Evolutionary conservation across 2,329 filamentous ascomycete genomes (phyloP).

Genomic region (Claviceps sp.): DNA sequence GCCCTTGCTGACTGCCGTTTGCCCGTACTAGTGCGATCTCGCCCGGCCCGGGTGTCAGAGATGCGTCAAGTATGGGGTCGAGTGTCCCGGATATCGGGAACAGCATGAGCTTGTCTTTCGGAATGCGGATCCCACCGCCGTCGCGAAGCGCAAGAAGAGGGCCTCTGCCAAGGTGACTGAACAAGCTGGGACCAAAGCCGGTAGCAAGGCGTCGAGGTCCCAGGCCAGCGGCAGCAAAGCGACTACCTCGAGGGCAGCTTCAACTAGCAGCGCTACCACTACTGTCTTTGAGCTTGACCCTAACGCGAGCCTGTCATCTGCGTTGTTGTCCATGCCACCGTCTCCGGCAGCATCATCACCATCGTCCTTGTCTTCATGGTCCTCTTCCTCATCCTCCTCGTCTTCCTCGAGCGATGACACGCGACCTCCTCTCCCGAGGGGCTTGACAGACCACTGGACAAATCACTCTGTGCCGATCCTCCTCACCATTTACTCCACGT

Average conservation of each 20-base stretch:
- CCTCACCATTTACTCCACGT: slow-evolving; percentile 22
- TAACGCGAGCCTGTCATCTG: background rate
- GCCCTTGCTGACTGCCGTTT: too few relatives aligned
- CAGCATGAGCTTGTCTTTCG: slow-evolving; percentile 27
- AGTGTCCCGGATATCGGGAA: slow-evolving; percentile 26
- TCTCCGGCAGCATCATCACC: background rate
- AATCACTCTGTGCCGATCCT: slow-evolving; percentile 25
- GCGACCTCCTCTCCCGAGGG: slow-evolving; percentile 8
- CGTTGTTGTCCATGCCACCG: background rate
- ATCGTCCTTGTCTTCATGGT: background rate
- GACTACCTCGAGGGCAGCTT: background rate
- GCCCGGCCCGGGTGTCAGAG: slow-evolving; percentile 24
- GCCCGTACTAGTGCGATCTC: slow-evolving; percentile 22
- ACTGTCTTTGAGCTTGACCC: slow-evolving; percentile 5
- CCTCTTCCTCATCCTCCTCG: background rate
- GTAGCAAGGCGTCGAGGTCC: background rate
- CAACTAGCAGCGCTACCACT: slow-evolving; percentile 1
- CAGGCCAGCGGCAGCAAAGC: background rate
- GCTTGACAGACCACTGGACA: slow-evolving; percentile 24
- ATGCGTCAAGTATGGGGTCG: slow-evolving; percentile 26
- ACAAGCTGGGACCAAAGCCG: background rate
- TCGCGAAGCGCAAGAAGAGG: slow-evolving; percentile 20
- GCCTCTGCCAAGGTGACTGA: slow-evolving; percentile 2
- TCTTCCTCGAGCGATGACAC: background rate
- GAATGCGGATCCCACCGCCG: slow-evolving; percentile 16